Base-by-base conservation (phyloP, 139 green algal species). In the Diplosphaera chodatii region DNA sequence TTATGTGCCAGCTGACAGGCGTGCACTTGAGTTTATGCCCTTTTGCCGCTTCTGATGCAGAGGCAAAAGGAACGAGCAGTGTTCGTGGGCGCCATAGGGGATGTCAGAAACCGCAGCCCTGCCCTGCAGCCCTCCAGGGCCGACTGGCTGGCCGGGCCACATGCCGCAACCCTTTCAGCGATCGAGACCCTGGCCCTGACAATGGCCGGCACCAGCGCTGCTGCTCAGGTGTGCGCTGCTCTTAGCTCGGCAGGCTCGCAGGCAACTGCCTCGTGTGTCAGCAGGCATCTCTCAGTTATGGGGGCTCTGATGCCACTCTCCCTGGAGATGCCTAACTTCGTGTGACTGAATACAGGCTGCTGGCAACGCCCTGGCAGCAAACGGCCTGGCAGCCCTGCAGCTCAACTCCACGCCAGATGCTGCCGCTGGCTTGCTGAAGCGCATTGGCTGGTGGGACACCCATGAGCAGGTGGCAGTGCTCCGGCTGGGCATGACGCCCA, bases 401-500 rank as follows among this genome's bases (percentile, higher is more conserved):
- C 55, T 73, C 10, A 23, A 37, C 1, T 48, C 48, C 23, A 69
- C 69, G 4, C 37, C 55, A 0, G 40, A 77, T 20, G 66, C 28
- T 5, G 81, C 83, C 1, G 65, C 69, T 1, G 70, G 75, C 27
- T 67, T 91, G 74, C 81, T 93, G 59, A 67, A 73, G n/a, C 80
- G 75, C 25, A 32, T 86, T 1, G 87, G 89, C 1, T 78, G 82
- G 65, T 80, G 78, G 75, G 67, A 73, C 29, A 78, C 70, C 20
- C 85, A 94, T 67, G 82, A 89, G 68, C 82, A 86, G 25, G 66
- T 90, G 55, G 25, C 37, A 32, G 74, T 91, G 77, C 69, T 86
- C 71, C 37, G 76, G 0, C 28, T 65, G 0, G 83, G 85, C 13
- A 10, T 86, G 40, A 27, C 48, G 16, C 48, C 48, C 18, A 25